Conservation (phyloP, 768 basidiomycete genomes). For the Tremella yokohamensis region DNA sequence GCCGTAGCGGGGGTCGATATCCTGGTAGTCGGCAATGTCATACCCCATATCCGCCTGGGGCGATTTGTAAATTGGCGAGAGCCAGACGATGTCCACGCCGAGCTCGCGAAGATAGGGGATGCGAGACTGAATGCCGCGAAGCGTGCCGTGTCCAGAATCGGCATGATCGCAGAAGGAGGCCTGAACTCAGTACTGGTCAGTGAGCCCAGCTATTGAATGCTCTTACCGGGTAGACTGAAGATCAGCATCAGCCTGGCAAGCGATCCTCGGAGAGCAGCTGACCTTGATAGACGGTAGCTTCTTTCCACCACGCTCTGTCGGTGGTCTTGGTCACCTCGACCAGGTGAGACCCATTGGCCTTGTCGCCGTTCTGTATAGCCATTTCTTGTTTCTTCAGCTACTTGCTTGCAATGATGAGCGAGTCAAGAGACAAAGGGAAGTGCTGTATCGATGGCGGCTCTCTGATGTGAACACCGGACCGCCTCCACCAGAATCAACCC, state of each 20-base stretch:
- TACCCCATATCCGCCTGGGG: conserved; percentile 72
- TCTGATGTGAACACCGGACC: no score
- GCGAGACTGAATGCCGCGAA: conserved; percentile 64
- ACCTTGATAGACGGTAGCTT: conserved; percentile 31
- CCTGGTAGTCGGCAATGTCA: conserved; percentile 62
- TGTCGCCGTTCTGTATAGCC: no score
- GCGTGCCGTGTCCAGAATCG: conserved; percentile 36
- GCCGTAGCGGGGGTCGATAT: conserved; percentile 51
- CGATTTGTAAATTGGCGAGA: conserved; percentile 67
- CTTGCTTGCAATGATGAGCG: no score
- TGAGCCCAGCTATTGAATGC: background rate
- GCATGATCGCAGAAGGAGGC: conserved; percentile 33
- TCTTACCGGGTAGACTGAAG: conserved; percentile 20
- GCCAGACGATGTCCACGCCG: conserved; percentile 63
- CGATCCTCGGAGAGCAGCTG: background rate
- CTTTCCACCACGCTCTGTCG: conserved; percentile 30
- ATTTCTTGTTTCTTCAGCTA: no score
- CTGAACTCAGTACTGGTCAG: conserved; percentile 10
- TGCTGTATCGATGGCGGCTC: no score
- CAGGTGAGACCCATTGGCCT: no score
- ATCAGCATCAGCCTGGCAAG: conserved; percentile 8
- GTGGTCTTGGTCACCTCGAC: background rate
- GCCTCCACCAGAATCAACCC: no score
- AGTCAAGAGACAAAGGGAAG: no score
- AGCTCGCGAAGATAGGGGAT: conserved; percentile 67